phyloP scores from a whole-genome alignment of 2,329 filamentous ascomycete species.

The Diatrype stigma region DNA sequence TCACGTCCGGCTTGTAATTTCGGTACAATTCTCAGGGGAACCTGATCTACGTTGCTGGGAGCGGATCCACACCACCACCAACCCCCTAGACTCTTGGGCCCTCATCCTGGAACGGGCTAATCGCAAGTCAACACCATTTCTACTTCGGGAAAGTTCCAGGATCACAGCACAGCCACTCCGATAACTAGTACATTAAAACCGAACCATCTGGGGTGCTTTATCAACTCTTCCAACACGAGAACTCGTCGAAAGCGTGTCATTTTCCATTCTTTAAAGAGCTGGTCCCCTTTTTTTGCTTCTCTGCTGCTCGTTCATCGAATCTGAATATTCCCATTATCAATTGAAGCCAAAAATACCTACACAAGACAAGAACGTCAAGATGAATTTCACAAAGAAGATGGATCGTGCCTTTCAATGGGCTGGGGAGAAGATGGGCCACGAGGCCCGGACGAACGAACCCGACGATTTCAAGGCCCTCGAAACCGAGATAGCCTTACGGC shows the following conservation, averaged over 20 bases:
- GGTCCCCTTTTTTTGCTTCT: constrained; percentile 2
- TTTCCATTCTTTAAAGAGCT: constrained; percentile 1
- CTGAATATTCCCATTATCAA: neutral
- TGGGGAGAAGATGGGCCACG: constrained; percentile 90
- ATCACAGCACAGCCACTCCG: constrained; percentile 6
- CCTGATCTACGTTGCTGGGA: constrained; percentile 11
- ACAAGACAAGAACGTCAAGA: constrained; percentile 23
- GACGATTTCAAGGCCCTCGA: constrained; percentile 92
- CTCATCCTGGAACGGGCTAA: neutral
- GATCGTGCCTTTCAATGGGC: constrained; percentile 98
- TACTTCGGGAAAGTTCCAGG: neutral
- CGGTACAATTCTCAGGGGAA: neutral
- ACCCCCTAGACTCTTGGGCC: neutral
- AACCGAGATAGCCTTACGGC: constrained; percentile 81
- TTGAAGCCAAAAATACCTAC: constrained; percentile 6
- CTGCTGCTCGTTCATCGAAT: neutral
- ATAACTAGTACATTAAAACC: neutral
- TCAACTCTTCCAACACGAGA: neutral
- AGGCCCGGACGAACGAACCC: constrained; percentile 79
- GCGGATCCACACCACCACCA: constrained; percentile 1
- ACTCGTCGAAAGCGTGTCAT: neutral
- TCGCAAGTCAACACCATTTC: neutral
- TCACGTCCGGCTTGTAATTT: neutral
- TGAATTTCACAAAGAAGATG: constrained; percentile 75
- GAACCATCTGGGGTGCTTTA: neutral